Evolutionary conservation across 139 green algal species (phyloP), one percentile per base, ranked within the genome.

Genomic region (Tetraselmis striata): DNA sequence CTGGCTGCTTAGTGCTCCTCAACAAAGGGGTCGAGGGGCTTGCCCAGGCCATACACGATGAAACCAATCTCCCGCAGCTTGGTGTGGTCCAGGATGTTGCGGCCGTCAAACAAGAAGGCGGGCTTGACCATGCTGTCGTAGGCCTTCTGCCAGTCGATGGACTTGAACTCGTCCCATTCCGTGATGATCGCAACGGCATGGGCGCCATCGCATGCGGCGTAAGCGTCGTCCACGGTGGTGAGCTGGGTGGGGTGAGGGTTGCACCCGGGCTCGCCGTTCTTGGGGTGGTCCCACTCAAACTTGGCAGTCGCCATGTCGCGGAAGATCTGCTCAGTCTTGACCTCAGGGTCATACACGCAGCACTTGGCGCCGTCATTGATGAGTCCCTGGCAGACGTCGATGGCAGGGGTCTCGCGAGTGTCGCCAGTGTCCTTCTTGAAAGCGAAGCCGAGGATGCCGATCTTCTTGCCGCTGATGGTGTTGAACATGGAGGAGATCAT

Each of bases 81-180:
- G 23, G 80, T 79, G 84, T 88, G 84, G 81, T 91, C 79, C n/a
- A 93, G 28, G 32, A 93, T 83, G 59, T 88, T 88, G 31, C 89
- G 83, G 1, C 89, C 89, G 80, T 93, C 89, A 76, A 93, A 93
- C 11, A 93, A 59, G 78, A 90, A 92, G 23, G 89, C 88, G 24
- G 89, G 89, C 83, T 93, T 92, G 28, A 87, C 77, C 89, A 93
- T 93, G 29, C 31, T 32, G 30, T 88, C 84, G 77, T 90, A 93
- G 25, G 92, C 79, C 76, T 84, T 79, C 76, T 82, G 28, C 59
- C 58, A 86, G 29, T 84, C 81, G 5, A 88, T 29, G 0, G 29
- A 80, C 88, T 89, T 93, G 82, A 93, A 93, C 83, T 91, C 86
- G 77, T 93, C 89, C 89, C 89, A 93, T 78, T 93, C 89, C 2